Base-by-base conservation (phyloP, 192 early-diverging fungal species). In the Piromyces finnis region DNA sequence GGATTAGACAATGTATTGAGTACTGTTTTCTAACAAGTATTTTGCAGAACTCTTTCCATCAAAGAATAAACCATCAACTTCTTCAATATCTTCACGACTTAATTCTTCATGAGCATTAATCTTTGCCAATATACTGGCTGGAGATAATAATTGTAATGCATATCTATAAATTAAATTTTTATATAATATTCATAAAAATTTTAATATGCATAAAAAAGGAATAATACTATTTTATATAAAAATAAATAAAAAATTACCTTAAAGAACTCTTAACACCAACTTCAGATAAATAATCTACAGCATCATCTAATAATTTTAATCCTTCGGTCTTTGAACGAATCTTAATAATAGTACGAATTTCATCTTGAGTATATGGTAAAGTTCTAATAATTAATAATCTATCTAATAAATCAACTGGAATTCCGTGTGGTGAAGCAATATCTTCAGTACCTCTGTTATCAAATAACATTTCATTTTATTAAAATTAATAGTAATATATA, bases 131-230 rank as follows among this genome's bases (percentile, higher is more conserved):
- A 99, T 88, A 81, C 87, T 94, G 59, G 95, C 92, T 4, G 96
- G 98, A 12, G 95, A 96, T 59, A 99, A 88, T 22, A 97, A 88
- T 87, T 99, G 96, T 85, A 98, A 95, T 26, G 95, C 93, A 84
- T 95, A 98, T 85, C 92, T 93, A 84, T 7, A 17, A 18, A 78
- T 32, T n/a, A n/a, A n/a, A n/a, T n/a, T n/a, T n/a, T n/a, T n/a
- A n/a, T n/a, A n/a, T 35, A 35, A 35, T 35, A 7, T 35, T 35
- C 3, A 35, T 35, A 35, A 35, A 35, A 7, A 3, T 35, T 35
- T 35, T 35, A 7, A 7, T 35, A 35, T 35, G 12, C 32, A 3
- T 35, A 35, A 35, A 35, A 35, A 35, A 35, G 3, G 3, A 35
- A 35, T n/a, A n/a, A n/a, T n/a, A n/a, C n/a, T n/a, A n/a, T n/a